Base-by-base conservation (phyloP, 2,329 filamentous ascomycete genomes). In the Alternaria ventricosa region DNA sequence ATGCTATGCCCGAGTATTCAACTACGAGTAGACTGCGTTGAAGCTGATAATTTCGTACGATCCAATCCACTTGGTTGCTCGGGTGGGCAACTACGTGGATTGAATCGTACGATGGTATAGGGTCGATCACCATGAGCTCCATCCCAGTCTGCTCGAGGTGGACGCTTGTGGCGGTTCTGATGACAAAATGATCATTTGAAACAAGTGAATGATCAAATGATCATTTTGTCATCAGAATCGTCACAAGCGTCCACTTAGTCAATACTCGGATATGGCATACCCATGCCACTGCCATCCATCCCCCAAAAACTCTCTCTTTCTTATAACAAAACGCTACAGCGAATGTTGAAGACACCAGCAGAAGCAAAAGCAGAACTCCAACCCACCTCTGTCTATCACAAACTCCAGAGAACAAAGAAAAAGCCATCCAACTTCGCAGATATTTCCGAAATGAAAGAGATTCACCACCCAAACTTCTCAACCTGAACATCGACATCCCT, bases 401-500 rank as follows among this genome's bases (percentile, higher is more conserved):
- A 18, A 41, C 36, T 41, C 36, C 36, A 18, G 36, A 18, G 5
- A 41, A 41, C 33, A 15, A 41, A 5, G 10, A 36, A 27, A 5
- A 18, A 41, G 3, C 9, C 36, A 18, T 1, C n/a, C 36, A 41
- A 41, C 36, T 41, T 15, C 15, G 3, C 1, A 36, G 3, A 36
- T 36, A 2, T n/a, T 36, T 1, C 1, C 2, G 15, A 36, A n/a
- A 36, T n/a, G 33, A 36, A n/a, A 36, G 33, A 9, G 4, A 27
- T n/a, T 3, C 3, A 91, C 89, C 89, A 91, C 1, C 88, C 88
- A 82, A 90, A 90, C 72, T 91, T 91, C 85, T 91, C 89, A 25
- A 90, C 85, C 27, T 83, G 80, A 53, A 90, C 80, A 57, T 82
- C 76, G 4, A 90, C 79, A 70, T 86, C 73, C 51, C 74, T 75